A percentile compares a stretch with the other conserved stretches of the same genome.
phyloP scores from a whole-genome alignment of 352 stramenopile species.

The Plasmopara viticola region DNA sequence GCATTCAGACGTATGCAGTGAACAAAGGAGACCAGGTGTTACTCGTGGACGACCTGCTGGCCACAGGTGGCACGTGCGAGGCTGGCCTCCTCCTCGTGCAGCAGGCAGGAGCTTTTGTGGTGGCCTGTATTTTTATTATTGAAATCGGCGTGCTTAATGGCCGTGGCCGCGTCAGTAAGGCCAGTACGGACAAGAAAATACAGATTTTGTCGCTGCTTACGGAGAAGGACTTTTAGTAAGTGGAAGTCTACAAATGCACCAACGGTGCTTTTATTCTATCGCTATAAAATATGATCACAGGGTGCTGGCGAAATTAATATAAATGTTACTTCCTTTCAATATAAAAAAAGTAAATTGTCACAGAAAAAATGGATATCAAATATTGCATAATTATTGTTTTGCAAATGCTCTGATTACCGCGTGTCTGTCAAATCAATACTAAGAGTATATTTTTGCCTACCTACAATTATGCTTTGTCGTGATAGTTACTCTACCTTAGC shows the following conservation, averaged over 20 bases:
- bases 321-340: too few relatives aligned
- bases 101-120: constrained; percentile 78
- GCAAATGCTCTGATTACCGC: too few relatives aligned
- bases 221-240: constrained; percentile 45
- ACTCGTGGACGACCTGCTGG: constrained; percentile 96
- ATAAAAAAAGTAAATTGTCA: too few relatives aligned
- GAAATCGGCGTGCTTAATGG: constrained; percentile 81
- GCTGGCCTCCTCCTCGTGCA: constrained; percentile 85
- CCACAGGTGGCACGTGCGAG: constrained; percentile 92
- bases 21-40: constrained; percentile 84
- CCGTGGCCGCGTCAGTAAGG: constrained; percentile 39
- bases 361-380: too few relatives aligned
- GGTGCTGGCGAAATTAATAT: too few relatives aligned
- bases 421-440: too few relatives aligned
- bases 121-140: constrained; percentile 93
- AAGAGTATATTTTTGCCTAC: too few relatives aligned
- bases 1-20: constrained; percentile 80
- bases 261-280: too few relatives aligned
- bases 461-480: too few relatives aligned
- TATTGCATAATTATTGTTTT: too few relatives aligned
- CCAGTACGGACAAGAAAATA: constrained; percentile 27
- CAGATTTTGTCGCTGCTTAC: constrained; percentile 62
- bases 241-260: too few relatives aligned
- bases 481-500: neutral
- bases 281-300: too few relatives aligned